Evolutionary conservation across 805 yeast species (phyloP), one percentile per base, ranked within the genome.

Genomic region (Schwanniomyces vanrijiae): DNA sequence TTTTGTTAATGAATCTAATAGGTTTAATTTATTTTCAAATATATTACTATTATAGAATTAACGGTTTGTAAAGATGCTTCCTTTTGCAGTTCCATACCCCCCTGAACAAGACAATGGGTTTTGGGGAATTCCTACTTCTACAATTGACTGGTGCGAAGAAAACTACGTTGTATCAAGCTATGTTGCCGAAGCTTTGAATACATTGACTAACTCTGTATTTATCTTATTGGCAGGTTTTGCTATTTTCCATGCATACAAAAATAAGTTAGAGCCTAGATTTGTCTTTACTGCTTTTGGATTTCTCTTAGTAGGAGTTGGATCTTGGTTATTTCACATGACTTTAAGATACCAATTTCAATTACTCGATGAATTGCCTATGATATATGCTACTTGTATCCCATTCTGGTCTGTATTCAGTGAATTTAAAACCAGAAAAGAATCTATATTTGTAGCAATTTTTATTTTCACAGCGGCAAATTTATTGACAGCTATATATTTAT

Each of bases 311-410:
- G 99, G 99, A 0, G 66, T 92, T 18, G 99, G 99, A 3, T 82
- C 90, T 16, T 94, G 97, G 92, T 69, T 90, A 51, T 94, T 94
- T 73, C 99, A 94, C 66, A 94, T 94, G 97, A 92, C 98, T 4
- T 75, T 94, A 56, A 76, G 81, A 53, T 94, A 92, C 66, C 89
- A 87, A 61, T 94, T 80, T 70, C 99, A 94, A 69, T 65, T 94
- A 52, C 75, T 94, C 65, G 99, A 94, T 69, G 99, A 94, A 65
- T 75, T 94, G 59, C 99, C 99, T 35, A 94, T 94, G 99, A 89
- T 94, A 52, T 94, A 94, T 68, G 97, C 96, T 19, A 94, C 99
- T 2, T 92, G 97, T 53, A 83, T 92, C 22, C 98, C 99, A 0
- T 84, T 90, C 51, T 89, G 96, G 96, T 78, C 84, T 37, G 83